Evolutionary conservation across 371 early-diverging fungal genomes (phyloP).

Genomic region (Mortierella sp.): DNA sequence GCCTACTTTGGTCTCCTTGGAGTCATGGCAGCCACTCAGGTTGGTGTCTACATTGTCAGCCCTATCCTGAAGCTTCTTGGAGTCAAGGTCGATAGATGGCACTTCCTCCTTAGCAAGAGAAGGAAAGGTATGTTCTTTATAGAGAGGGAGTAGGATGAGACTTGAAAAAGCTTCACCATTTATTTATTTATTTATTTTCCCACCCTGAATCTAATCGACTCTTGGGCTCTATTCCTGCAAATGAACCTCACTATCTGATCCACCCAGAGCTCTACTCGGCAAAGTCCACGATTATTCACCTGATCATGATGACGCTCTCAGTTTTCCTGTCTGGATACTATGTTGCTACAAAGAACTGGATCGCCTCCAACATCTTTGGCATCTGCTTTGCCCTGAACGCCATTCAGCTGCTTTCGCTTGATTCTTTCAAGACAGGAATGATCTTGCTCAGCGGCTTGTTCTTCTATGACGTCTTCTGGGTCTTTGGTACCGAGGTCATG

Average conservation of each 20-base stretch:
- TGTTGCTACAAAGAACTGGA: slow-evolving; percentile 91
- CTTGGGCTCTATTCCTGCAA: too few species aligned
- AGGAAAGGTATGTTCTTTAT: slow-evolving; percentile 69
- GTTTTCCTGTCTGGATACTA: slow-evolving; percentile 79
- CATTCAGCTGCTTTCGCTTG: slow-evolving; percentile 88
- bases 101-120: slow-evolving; percentile 74
- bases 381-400: slow-evolving; percentile 88
- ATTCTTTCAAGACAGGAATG: slow-evolving; percentile 96
- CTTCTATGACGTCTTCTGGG: slow-evolving; percentile 98
- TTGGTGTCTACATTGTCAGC: slow-evolving; percentile 64
- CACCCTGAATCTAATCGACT: neutral
- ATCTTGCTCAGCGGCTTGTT: slow-evolving; percentile 92
- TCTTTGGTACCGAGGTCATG: slow-evolving; percentile 99
- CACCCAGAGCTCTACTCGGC: slow-evolving; percentile 65
- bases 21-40: slow-evolving; percentile 77
- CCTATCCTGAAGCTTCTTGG: slow-evolving; percentile 59
- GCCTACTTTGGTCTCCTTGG: slow-evolving; percentile 92
- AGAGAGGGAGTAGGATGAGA: neutral
- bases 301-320: slow-evolving; percentile 66
- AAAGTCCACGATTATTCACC: slow-evolving; percentile 81
- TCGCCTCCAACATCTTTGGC: slow-evolving; percentile 90
- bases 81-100: slow-evolving; percentile 73
- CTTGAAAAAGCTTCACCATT: neutral
- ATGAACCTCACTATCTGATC: neutral
- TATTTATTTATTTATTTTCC: neutral